Evolutionary conservation across 371 early-diverging fungal genomes (phyloP).

Genomic region (Mortierella sp.): DNA sequence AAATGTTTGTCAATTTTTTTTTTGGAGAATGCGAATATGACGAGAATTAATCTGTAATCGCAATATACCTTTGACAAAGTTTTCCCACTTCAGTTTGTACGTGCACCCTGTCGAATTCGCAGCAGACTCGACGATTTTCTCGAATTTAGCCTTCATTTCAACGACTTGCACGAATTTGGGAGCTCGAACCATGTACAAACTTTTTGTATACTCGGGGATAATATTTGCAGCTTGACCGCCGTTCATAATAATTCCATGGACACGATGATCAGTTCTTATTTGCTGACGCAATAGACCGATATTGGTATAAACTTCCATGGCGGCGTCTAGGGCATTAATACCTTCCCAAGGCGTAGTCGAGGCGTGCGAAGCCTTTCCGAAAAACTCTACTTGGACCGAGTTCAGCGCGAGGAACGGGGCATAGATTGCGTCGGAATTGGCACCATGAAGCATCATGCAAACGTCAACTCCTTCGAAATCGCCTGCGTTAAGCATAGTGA

Average conservation of each 20-base stretch:
- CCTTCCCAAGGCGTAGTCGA: slow-evolving; percentile 80
- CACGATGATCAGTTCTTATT: slow-evolving; percentile 63
- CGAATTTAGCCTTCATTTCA: slow-evolving; percentile 53
- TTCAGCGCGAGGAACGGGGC: slow-evolving; percentile 59
- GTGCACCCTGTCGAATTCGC: slow-evolving; percentile 70
- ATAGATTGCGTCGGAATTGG: slow-evolving; percentile 58
- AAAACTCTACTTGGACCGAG: slow-evolving; percentile 68
- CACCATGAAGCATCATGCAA: slow-evolving; percentile 86
- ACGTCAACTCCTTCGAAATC: slow-evolving; percentile 75
- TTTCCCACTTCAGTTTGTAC: slow-evolving; percentile 54
- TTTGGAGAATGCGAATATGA: background rate
- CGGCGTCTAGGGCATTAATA: slow-evolving; percentile 81
- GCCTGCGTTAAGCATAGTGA: slow-evolving; percentile 70
- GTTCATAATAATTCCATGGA: slow-evolving; percentile 71
- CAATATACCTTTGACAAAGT: slow-evolving; percentile 48
- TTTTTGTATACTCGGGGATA: slow-evolving; percentile 62
- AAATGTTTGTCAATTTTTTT: background rate
- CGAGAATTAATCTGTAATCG: background rate
- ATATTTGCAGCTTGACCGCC: slow-evolving; percentile 64
- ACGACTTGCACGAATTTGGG: slow-evolving; percentile 56
- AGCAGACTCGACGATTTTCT: slow-evolving; percentile 61
- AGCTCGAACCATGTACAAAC: slow-evolving; percentile 62
- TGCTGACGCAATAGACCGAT: slow-evolving; percentile 81
- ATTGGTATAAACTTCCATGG: slow-evolving; percentile 70
- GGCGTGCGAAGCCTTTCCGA: slow-evolving; percentile 77